phyloP scores from a whole-genome alignment of 73 alveolate species.

The Paramecium octaurelia region DNA sequence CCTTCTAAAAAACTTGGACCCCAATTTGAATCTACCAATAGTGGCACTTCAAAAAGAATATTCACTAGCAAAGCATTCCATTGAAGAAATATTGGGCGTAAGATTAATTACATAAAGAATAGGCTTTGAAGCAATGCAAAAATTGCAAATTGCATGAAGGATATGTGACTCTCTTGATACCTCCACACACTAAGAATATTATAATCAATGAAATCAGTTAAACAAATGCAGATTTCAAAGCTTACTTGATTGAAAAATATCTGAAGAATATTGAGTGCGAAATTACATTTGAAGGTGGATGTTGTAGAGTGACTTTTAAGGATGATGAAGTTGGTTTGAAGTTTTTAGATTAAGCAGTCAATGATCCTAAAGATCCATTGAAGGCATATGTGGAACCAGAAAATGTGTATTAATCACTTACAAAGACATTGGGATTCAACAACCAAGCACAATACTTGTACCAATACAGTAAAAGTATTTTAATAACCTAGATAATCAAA shows the following conservation, averaged over 20 bases:
- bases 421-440: neutral
- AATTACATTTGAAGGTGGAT: slow-evolving; percentile 43
- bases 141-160: slow-evolving; percentile 29
- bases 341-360: slow-evolving; percentile 28
- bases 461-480: neutral
- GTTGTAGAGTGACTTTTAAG: slow-evolving; percentile 46
- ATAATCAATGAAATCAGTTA: slow-evolving; percentile 2
- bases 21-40: slow-evolving; percentile 25
- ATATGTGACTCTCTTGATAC: neutral
- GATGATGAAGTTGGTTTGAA: slow-evolving; percentile 41
- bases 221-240: slow-evolving; percentile 31
- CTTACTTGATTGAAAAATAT: neutral
- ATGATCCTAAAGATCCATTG: slow-evolving; percentile 23
- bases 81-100: slow-evolving; percentile 18
- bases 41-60: neutral
- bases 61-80: neutral
- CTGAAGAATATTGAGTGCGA: neutral
- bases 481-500: neutral
- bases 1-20: slow-evolving; percentile 11
- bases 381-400: slow-evolving; percentile 49
- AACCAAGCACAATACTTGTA: neutral
- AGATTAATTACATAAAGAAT: neutral
- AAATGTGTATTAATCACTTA: slow-evolving; percentile 20
- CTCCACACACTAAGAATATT: slow-evolving; percentile 27
- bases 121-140: slow-evolving; percentile 24